These are phyloP conservation scores for Daldinia loculata DNA, from an alignment of 495 filamentous ascomycete genomes.

Conservation along the genomic window DNA sequence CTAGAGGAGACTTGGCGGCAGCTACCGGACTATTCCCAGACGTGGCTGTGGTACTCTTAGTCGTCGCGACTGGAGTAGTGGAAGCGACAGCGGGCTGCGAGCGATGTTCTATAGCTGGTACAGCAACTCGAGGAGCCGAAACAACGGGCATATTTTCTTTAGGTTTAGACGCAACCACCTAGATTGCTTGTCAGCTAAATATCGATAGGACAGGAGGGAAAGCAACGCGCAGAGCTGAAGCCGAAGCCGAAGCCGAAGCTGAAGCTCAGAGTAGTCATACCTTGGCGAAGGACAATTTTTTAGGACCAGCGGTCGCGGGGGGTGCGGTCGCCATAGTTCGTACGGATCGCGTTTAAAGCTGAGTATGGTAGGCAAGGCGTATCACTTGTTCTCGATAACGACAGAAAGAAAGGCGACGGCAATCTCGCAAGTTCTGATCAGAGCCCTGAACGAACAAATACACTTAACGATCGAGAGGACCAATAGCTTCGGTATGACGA, in stretches of 20 bases:
- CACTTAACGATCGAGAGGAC: conserved; percentile 36
- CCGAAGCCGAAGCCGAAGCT: neutral
- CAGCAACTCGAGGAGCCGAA: conserved; percentile 43
- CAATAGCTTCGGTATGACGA: conserved; percentile 33
- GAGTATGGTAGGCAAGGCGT: conserved; percentile 6
- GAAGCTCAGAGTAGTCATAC: conserved; percentile 49
- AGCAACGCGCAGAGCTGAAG: neutral
- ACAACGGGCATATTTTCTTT: conserved; percentile 53
- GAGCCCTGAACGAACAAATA: conserved; percentile 32
- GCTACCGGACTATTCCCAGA: conserved; percentile 25
- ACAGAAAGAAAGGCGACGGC: conserved; percentile 26
- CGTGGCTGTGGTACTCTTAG: conserved; percentile 16
- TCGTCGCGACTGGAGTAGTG: conserved; percentile 15
- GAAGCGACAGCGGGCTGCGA: conserved; percentile 28
- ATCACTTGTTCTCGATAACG: conserved; percentile 23
- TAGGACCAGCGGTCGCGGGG: conserved; percentile 51
- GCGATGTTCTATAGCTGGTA: conserved; percentile 44
- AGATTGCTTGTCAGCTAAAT: conserved; percentile 13
- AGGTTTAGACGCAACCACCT: conserved; percentile 65
- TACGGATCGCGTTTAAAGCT: conserved; percentile 16
- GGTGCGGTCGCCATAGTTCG: conserved; percentile 53
- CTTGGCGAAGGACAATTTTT: conserved; percentile 66
- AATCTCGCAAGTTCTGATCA: conserved; percentile 28
- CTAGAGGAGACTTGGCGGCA: conserved; percentile 36
- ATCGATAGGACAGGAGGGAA: neutral